Conservation (phyloP, 2,329 filamentous ascomycete genomes). For the Cryphonectria japonica region DNA sequence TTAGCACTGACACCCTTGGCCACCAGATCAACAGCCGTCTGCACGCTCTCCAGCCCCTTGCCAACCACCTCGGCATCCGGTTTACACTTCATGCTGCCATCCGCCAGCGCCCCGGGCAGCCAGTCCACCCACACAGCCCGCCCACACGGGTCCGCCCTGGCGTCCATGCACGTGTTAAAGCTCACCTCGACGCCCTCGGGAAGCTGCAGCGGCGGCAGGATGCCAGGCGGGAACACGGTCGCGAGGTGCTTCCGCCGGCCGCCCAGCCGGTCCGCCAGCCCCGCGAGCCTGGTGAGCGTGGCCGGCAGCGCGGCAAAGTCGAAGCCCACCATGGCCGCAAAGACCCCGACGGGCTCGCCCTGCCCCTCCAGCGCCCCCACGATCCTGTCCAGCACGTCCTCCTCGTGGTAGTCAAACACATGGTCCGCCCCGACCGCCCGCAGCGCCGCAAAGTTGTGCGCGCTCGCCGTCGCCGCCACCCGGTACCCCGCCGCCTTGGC, state of each 20-base stretch:
- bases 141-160: background rate
- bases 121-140: conserved; percentile 14
- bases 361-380: background rate
- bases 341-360: background rate
- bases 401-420: conserved; percentile 35
- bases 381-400: conserved; percentile 29
- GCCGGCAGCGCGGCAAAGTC: background rate
- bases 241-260: conserved; percentile 1
- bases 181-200: conserved; percentile 15
- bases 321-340: background rate
- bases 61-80: conserved; percentile 19
- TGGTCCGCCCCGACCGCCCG: conserved; percentile 32
- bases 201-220: background rate
- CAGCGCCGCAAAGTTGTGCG: conserved; percentile 31
- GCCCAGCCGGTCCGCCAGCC: background rate
- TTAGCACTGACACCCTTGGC: conserved; percentile 14
- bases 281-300: background rate
- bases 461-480: conserved; percentile 28
- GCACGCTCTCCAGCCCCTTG: conserved; percentile 19
- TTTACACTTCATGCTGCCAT: background rate
- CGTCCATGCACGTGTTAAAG: background rate
- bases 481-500: conserved; percentile 30
- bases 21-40: conserved; percentile 20
- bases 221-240: background rate
- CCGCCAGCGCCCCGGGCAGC: conserved; percentile 10